Base-by-base conservation (phyloP, 2,329 filamentous ascomycete genomes). In the Cladophialophora carrionii region DNA sequence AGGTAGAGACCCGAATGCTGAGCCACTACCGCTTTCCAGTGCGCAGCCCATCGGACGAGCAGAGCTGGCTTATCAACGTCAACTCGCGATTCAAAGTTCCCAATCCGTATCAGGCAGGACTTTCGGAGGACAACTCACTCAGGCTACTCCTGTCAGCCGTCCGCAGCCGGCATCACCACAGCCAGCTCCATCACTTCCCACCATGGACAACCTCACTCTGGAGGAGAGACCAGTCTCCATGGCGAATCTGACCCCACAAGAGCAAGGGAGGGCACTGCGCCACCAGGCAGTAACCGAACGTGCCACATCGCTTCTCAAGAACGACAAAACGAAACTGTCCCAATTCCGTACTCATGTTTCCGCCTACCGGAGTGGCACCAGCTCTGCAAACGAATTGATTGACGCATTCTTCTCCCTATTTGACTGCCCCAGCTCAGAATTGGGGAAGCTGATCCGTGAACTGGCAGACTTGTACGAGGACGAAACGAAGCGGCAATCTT, bases 381-480 rank as follows among this genome's bases (percentile, higher is more conserved):
- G 92, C 60, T 85, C 87, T 0, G 90, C 92, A 0, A 82, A 87
- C 0, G 88, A 91, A 66, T 84, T 99, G 1, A 89, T 98, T 65
- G 92, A 97, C 70, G 86, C 88, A 0, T 92, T 97, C 77, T 96
- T 96, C 74, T 85, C 89, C 0, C 83, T 97, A 3, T 97, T 96
- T 22, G 89, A 96, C 74, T 90, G 90, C 0, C 87, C 90, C 0
- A 89, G 91, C 7, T 86, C 87, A 14, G 90, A 96, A 31, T 82
- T 99, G 0, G 93, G 93, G 14, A 97, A 93, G 29, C 84, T 99
- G 0, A 85, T 98, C 68, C 90, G 94, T 67, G 95, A 99, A 75
- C 85, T 97, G 2, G 90, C 94, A 4, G 94, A 98, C 59, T 87
- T 99, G 10, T 98, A 95, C 72, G 94, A 99, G 71, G 89, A 96